A percentile compares a stretch with the other conserved stretches of the same genome.
Evolutionary conservation across 495 filamentous ascomycete genomes (phyloP).

Genomic region (Hyaloscypha finlandica): DNA sequence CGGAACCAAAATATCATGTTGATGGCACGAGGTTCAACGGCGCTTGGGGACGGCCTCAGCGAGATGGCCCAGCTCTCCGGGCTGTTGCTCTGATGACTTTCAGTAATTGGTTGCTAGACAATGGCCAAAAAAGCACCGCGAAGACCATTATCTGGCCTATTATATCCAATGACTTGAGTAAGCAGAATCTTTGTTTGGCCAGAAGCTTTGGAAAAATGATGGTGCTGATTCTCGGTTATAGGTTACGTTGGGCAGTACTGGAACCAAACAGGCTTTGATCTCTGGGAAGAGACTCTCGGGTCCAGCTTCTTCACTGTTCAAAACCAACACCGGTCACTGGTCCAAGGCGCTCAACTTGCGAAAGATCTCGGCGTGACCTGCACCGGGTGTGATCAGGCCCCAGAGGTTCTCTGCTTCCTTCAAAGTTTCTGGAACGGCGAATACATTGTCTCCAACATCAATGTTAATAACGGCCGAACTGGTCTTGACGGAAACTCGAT

Average conservation of each 20-base stretch:
- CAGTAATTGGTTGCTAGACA: slow-evolving; percentile 37
- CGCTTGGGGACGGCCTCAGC: slow-evolving; percentile 63
- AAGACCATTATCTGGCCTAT: slow-evolving; percentile 50
- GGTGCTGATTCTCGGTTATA: neutral
- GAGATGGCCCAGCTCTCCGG: slow-evolving; percentile 59
- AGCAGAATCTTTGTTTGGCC: neutral
- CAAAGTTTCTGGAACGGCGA: slow-evolving; percentile 52
- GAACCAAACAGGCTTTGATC: slow-evolving; percentile 50
- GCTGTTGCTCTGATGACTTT: slow-evolving; percentile 50
- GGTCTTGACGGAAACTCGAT: slow-evolving; percentile 51
- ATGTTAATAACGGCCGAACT: slow-evolving; percentile 41
- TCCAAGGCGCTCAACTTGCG: slow-evolving; percentile 34
- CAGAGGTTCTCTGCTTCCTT: slow-evolving; percentile 53
- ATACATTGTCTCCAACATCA: slow-evolving; percentile 45
- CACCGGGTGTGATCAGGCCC: slow-evolving; percentile 46
- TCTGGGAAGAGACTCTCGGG: slow-evolving; percentile 56
- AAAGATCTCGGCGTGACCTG: slow-evolving; percentile 39
- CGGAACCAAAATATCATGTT: slow-evolving; percentile 62
- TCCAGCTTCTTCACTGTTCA: slow-evolving; percentile 64
- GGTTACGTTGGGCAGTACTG: slow-evolving; percentile 47
- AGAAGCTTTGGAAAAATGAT: neutral
- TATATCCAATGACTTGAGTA: slow-evolving; percentile 54
- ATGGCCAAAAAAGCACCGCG: slow-evolving; percentile 35
- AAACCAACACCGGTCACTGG: slow-evolving; percentile 49
- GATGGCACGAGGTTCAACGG: slow-evolving; percentile 55